These are phyloP conservation scores for Xylariaceae sp. DNA, from an alignment of 2,329 filamentous ascomycete genomes.

Conservation along the genomic window DNA sequence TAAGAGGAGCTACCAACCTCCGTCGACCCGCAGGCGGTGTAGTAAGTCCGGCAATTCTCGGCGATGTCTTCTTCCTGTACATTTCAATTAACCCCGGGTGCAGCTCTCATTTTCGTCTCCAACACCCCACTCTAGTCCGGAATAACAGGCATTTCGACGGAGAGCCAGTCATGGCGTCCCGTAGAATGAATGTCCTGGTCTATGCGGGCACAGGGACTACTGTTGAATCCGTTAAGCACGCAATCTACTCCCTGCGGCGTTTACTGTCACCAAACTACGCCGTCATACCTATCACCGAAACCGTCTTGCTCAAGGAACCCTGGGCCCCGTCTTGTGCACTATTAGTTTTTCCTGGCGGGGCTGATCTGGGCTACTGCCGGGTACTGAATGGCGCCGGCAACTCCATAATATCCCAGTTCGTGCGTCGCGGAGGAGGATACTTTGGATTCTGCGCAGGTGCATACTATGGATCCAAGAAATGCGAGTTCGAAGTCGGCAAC, in stretches of 20 bases:
- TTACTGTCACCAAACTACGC: slow-evolving; percentile 91
- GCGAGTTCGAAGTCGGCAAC: slow-evolving; percentile 92
- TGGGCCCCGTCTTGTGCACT: slow-evolving; percentile 88
- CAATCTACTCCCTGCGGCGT: slow-evolving; percentile 82
- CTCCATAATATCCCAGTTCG: slow-evolving; percentile 80
- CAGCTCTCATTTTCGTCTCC: slow-evolving; percentile 1
- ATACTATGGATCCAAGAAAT: slow-evolving; percentile 82
- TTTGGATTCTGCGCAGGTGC: slow-evolving; percentile 93
- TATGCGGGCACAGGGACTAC: slow-evolving; percentile 93
- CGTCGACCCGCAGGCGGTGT: slow-evolving; percentile 3
- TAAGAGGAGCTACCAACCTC: slow-evolving; percentile 14
- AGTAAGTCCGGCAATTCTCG: slow-evolving; percentile 17
- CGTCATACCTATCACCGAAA: slow-evolving; percentile 81
- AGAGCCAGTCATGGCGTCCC: slow-evolving; percentile 60
- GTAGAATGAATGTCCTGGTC: slow-evolving; percentile 87
- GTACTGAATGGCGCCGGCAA: slow-evolving; percentile 89
- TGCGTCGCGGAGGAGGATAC: slow-evolving; percentile 83
- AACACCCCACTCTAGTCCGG: slow-evolving; percentile 9
- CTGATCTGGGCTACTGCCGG: slow-evolving; percentile 90
- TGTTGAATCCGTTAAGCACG: slow-evolving; percentile 86
- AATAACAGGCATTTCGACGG: not conserved
- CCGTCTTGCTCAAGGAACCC: slow-evolving; percentile 84
- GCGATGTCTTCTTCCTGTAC: not conserved
- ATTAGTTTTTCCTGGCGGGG: slow-evolving; percentile 90
- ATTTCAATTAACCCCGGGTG: not conserved